A percentile compares a stretch with the other conserved stretches of the same genome.
phyloP scores from a whole-genome alignment of 2,329 filamentous ascomycete genomes.

The Westerdykella ornata region DNA sequence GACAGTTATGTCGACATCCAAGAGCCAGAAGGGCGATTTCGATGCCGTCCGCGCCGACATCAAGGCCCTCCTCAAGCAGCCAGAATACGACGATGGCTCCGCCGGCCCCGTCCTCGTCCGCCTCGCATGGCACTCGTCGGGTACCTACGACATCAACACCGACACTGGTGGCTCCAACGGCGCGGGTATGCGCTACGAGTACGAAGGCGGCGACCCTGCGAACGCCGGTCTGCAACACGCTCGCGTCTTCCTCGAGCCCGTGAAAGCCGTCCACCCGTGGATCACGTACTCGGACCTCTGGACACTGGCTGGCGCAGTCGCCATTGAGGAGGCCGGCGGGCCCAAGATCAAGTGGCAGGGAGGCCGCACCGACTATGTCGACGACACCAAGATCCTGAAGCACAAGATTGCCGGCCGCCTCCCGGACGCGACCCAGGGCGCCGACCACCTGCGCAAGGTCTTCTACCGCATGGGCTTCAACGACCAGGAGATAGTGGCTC shows the following conservation, averaged over 20 bases:
- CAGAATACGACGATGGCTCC: slow-evolving; percentile 93
- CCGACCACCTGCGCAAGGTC: slow-evolving; percentile 77
- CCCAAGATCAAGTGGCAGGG: slow-evolving; percentile 82
- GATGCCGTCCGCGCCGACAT: slow-evolving; percentile 89
- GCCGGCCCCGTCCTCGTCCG: slow-evolving; percentile 87
- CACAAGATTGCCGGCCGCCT: slow-evolving; percentile 93
- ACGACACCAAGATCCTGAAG: slow-evolving; percentile 48
- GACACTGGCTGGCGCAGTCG: slow-evolving; percentile 79
- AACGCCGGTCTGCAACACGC: slow-evolving; percentile 84
- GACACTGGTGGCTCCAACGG: slow-evolving; percentile 90
- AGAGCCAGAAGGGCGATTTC: slow-evolving; percentile 66
- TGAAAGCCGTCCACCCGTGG: slow-evolving; percentile 79
- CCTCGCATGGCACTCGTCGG: slow-evolving; percentile 83
- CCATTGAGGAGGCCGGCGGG: slow-evolving; percentile 92
- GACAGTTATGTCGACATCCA: background rate
- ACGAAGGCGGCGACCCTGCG: slow-evolving; percentile 83
- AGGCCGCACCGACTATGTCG: slow-evolving; percentile 72
- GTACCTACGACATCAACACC: slow-evolving; percentile 70
- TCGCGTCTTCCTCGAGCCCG: slow-evolving; percentile 85
- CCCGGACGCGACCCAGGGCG: slow-evolving; percentile 71
- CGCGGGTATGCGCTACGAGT: slow-evolving; percentile 91
- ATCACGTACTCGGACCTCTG: slow-evolving; percentile 95
- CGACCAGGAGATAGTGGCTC: slow-evolving; percentile 91
- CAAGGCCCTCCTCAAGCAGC: slow-evolving; percentile 71
- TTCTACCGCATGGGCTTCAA: slow-evolving; percentile 98